These are phyloP conservation scores for Parastagonospora avenae DNA, from an alignment of 2,329 filamentous ascomycete species.

Conservation along the genomic window DNA sequence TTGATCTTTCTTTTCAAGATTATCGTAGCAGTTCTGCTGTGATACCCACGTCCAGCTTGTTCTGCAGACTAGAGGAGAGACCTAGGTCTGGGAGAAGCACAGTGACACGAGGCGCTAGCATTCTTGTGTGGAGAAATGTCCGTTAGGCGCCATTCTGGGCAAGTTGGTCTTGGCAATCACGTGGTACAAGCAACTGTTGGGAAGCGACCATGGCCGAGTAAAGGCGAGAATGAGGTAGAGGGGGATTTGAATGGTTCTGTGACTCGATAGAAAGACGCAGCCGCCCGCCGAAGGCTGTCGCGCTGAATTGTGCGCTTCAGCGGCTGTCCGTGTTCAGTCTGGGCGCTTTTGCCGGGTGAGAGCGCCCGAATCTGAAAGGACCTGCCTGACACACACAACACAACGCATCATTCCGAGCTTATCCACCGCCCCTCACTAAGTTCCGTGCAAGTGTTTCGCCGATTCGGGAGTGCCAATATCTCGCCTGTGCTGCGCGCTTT, in stretches of 20 bases:
- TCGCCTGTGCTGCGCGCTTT: conserved; percentile 33
- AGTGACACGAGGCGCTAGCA: background rate
- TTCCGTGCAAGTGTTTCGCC: conserved; percentile 28
- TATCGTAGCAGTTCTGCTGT: no score
- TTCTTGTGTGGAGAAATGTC: conserved; percentile 1
- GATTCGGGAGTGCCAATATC: conserved; percentile 42
- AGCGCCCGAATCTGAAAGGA: conserved; percentile 22
- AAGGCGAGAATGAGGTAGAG: no score
- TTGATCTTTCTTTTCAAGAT: no score
- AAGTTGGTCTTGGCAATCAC: conserved; percentile 4
- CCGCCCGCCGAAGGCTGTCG: background rate
- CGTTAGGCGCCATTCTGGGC: background rate
- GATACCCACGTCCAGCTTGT: no score
- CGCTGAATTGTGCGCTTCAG: background rate
- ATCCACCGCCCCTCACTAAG: conserved; percentile 40
- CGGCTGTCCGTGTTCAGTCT: conserved; percentile 8
- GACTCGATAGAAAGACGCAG: background rate
- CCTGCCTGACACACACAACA: conserved; percentile 36
- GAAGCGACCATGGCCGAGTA: background rate
- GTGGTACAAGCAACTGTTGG: background rate
- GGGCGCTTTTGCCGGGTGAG: conserved; percentile 21
- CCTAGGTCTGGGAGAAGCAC: background rate
- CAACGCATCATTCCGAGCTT: conserved; percentile 46
- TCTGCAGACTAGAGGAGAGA: background rate
- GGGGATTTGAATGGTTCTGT: background rate